Base-by-base conservation (phyloP, 371 early-diverging fungal species). In the Thermomucor indicae-seudaticae region DNA sequence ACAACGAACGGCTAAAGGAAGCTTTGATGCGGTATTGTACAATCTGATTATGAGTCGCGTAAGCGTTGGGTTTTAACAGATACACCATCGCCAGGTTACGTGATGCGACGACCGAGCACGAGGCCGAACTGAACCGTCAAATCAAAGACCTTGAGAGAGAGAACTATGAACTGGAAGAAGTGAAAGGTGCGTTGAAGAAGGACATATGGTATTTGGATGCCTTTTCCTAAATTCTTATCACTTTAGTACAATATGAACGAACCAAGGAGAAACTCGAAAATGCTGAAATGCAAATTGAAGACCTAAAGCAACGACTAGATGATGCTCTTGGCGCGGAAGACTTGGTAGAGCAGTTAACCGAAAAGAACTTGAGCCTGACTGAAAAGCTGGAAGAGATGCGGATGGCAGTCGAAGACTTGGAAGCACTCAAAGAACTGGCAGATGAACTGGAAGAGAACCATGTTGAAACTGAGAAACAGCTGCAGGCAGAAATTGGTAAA, bases 401-500 rank as follows among this genome's bases (percentile, higher is more conserved):
- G 47, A 72, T 68, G 22, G 74, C 75, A 3, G 82, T 93, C 8
- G 95, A 92, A 38, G 95, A 92, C 56, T 72, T 95, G 23, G 95
- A 97, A 67, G 89, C 92, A 2, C 72, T 95, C 19, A 84, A 86
- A 60, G 93, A 91, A 53, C 69, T 95, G 32, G 92, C 91, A 55
- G 93, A 96, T 46, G 93, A 95, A 59, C 63, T 95, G 57, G 95
- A 94, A 62, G 91, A 92, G 53, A 89, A 83, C 47, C 93, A 94
- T 57, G 71, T 87, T 11, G 91, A 93, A 47, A 89, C 87, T 8
- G 91, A 90, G 67, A 85, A 88, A 53, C 88, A 92, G 34, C 67
- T 93, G 22, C 87, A 87, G 51, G 83, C 81, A 2, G 96, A 95
- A 60, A 88, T 95, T 44, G 81, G 76, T 75, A 60, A 41, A 22